Base-by-base conservation (phyloP, 306 rosid species). In the Cercis canadensis region DNA sequence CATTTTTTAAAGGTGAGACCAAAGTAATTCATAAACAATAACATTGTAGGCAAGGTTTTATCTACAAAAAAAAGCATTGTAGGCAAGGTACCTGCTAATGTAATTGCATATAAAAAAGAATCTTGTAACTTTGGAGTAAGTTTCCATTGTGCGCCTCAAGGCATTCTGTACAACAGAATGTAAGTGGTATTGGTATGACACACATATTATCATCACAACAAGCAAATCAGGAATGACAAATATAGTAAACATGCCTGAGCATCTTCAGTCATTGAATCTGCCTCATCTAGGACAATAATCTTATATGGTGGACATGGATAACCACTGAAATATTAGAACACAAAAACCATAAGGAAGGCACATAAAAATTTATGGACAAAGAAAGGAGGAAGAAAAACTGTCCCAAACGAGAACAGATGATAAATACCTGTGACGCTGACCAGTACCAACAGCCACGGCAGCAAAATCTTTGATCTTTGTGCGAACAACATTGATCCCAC, bases 241-340 rank as follows among this genome's bases (percentile, higher is more conserved):
- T 36, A 49, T 11, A 67, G 57, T 0, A 79, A 62, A 57, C 80
- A 57, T 85, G 70, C 97, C 95, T 89, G 97, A 86, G 99, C 97
- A 84, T 94, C 97, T 87, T 94, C 97, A 0, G 97, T 91, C 97
- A 94, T 94, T 55, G 99, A 94, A 78, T 94, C 99, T 0, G 99
- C 99, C 83, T 94, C 99, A 31, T 94, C 99, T 2, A 94, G 87
- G 61, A 94, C 92, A 64, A 94, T 91, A 57, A 94, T 91, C 87
- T 94, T 94, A 76, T 68, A 94, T 5, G 96, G 97, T 12, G 96
- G 97, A 49, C 96, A 94, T 29, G 92, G 99, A 69, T 91, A 84
- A 45, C 84, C 89, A 79, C 97, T 91, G 76, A 71, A 73, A 76
- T 12, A 61, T 54, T 52, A 37, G 10, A 72, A 62, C 50, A 11